These are phyloP conservation scores for Aspergillus costaricaensis DNA, from an alignment of 2,329 filamentous ascomycete species.

Conservation along the genomic window DNA sequence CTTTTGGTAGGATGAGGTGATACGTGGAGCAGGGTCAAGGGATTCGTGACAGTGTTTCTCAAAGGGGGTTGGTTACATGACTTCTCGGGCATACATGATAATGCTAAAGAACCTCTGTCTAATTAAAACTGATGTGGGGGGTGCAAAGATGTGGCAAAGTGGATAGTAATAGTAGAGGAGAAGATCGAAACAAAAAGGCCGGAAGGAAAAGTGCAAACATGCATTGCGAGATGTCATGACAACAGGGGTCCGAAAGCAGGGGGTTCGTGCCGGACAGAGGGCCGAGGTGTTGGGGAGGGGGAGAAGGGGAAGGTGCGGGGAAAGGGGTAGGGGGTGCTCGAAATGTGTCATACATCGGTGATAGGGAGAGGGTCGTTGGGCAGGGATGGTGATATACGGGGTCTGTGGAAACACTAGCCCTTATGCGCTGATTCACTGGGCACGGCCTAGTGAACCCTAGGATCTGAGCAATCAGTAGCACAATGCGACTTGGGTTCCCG, in stretches of 20 bases:
- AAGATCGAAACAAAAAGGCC: slow-evolving; percentile 14
- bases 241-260: slow-evolving; percentile 22
- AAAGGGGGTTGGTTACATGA: slow-evolving; percentile 40
- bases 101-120: slow-evolving; percentile 41
- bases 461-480: slow-evolving; percentile 14
- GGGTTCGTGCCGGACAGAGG: slow-evolving; percentile 8
- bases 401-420: background rate
- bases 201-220: slow-evolving; percentile 18
- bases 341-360: slow-evolving; percentile 4
- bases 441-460: background rate
- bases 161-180: slow-evolving; percentile 18
- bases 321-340: slow-evolving; percentile 7
- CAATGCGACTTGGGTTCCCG: slow-evolving; percentile 11
- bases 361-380: background rate
- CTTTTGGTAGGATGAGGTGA: slow-evolving; percentile 23
- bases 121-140: slow-evolving; percentile 36
- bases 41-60: slow-evolving; percentile 39
- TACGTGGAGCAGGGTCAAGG: slow-evolving; percentile 21
- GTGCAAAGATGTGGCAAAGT: slow-evolving; percentile 9
- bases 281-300: slow-evolving; percentile 6
- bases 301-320: slow-evolving; percentile 1
- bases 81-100: slow-evolving; percentile 44
- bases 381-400: background rate
- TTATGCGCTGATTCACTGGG: background rate
- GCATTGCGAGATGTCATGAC: slow-evolving; percentile 22